Percentiles rank a stretch among this genome's conserved stretches.
phyloP scores from a whole-genome alignment of 305 asterid species.

The Solanum aculeatissimum region DNA sequence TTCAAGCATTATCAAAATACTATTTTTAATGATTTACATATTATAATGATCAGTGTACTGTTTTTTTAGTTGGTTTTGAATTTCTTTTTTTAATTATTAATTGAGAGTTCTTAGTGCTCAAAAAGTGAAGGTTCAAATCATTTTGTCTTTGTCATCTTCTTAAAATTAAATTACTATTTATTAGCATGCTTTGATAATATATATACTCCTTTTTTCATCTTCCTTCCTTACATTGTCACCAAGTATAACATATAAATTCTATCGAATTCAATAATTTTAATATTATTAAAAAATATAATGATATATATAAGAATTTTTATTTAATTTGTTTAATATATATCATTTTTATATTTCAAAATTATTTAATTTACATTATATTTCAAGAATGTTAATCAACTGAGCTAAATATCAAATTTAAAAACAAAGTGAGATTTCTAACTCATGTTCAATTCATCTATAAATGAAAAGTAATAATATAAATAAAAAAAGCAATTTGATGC shows the following conservation, averaged over 20 bases:
- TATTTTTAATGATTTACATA: neutral
- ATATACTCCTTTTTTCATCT: neutral
- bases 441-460: too few species aligned
- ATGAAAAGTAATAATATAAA: too few species aligned
- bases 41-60: neutral
- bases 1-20: neutral
- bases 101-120: neutral
- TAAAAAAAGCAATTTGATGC: too few species aligned
- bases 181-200: neutral
- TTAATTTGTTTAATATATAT: neutral
- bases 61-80: neutral
- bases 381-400: neutral
- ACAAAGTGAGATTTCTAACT: neutral
- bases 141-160: neutral
- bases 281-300: neutral
- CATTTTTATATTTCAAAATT: neutral
- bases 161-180: neutral
- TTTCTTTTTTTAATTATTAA: neutral
- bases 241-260: neutral
- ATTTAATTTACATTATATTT: neutral
- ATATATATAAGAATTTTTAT: neutral
- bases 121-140: neutral
- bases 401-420: neutral
- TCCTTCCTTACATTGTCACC: neutral
- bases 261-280: neutral